Base-by-base conservation (phyloP, 108 stramenopile species). In the Aureococcus anophagefferens region DNA sequence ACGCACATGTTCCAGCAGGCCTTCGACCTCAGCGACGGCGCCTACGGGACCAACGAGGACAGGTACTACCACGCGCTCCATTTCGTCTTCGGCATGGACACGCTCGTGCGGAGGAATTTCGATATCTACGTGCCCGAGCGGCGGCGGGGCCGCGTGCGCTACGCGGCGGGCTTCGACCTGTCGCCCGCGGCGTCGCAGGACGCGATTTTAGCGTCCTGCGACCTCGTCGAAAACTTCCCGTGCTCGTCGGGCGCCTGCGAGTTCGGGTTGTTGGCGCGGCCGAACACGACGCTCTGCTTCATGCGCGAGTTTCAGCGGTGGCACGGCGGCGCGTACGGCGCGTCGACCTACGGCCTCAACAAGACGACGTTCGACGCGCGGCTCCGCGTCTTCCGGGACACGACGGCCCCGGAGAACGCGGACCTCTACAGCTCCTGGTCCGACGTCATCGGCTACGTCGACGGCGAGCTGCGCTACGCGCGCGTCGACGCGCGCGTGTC, bases 381-480 rank as follows among this genome's bases (percentile, higher is more conserved):
- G 51, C 25, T 59, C 17, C 0, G 3, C 21, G 3, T 59, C 25
- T 59, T 59, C 25, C 51, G 51, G 17, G 51, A 59, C 3, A 4
- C 51, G 21, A 59, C 51, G 25, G 21, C 1, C 1, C 51, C 51
- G 1, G 17, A 3, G 51, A 44, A 44, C 40, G 1, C 17, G 25
- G 37, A 40, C 37, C 25, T 59, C 17, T 28, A 59, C 51, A 31
- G 63, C 28, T 31, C 71, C 25, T 69, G 74, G 65, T 30, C 70
- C 16, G 31, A 63, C 28, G 29, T 59, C 28, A 65, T 79, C 4
- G 78, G 78, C 33, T 11, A 74, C 66, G 45, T 79, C 33, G 69
- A 79, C 29, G 78, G 69, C 0, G 70, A 74, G 36, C 63, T 79
- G 64, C 70, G 70, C 11, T 79, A 66, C 73, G 67, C 69, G 51